phyloP scores from a whole-genome alignment of 2,329 filamentous ascomycete species.

The Calonectria pteridis region DNA sequence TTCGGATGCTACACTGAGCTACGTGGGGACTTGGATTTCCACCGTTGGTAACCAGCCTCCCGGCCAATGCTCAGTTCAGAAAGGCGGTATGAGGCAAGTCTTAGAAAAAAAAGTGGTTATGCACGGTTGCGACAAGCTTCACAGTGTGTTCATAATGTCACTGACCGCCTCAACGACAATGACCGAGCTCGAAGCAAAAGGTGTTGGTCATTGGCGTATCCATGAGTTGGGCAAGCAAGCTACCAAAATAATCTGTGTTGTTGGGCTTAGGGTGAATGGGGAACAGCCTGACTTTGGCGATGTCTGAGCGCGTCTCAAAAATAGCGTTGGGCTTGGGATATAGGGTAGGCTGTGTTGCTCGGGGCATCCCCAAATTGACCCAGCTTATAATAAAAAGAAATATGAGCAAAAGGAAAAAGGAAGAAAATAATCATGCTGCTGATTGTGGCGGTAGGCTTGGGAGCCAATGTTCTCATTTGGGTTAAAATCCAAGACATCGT shows the following conservation, averaged over 20 bases:
- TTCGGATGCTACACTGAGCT: not conserved
- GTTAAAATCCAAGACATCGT: not conserved
- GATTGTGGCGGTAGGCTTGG: not conserved
- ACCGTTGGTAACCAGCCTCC: not conserved
- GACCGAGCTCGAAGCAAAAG: not conserved
- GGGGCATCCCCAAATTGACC: not conserved
- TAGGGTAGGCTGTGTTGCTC: not conserved
- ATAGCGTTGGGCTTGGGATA: not conserved
- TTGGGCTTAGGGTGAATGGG: not conserved
- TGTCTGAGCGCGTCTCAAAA: constrained; percentile 1
- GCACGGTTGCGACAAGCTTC: not conserved
- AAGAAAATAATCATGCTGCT: not conserved
- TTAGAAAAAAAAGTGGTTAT: not conserved
- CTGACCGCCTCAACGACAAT: not conserved
- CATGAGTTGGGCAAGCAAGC: not conserved
- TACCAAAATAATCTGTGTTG: not conserved
- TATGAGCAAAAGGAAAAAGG: not conserved
- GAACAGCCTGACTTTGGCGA: not conserved
- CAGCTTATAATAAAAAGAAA: not conserved
- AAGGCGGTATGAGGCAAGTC: constrained; percentile 4
- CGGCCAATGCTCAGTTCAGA: not conserved
- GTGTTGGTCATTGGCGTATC: not conserved
- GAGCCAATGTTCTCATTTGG: not conserved
- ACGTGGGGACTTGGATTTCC: not conserved
- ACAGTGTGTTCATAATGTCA: not conserved